These are phyloP conservation scores for Aspergillus olivimuriae DNA, from an alignment of 495 filamentous ascomycete species.

Conservation along the genomic window DNA sequence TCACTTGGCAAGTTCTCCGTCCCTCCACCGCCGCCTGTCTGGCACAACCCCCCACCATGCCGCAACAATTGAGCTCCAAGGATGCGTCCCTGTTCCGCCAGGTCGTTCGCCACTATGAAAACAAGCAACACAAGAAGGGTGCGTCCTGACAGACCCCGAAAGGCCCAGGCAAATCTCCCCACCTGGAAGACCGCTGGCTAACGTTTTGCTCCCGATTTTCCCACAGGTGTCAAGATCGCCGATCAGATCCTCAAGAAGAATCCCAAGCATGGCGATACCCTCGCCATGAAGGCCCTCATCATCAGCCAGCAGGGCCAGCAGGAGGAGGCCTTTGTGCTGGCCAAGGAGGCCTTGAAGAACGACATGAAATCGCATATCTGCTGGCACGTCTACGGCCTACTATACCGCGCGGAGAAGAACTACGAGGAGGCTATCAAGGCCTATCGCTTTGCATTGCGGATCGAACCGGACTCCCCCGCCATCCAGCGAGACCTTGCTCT, in stretches of 20 bases:
- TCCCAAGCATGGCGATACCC: conserved; percentile 94
- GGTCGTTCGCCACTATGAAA: conserved; percentile 91
- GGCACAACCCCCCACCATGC: conserved; percentile 50
- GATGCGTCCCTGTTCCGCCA: conserved; percentile 89
- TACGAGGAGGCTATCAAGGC: conserved; percentile 98
- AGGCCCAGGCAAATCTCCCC: neutral
- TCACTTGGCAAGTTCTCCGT: conserved; percentile 10
- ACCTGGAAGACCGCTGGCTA: conserved; percentile 10
- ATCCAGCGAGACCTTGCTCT: conserved; percentile 92
- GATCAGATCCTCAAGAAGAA: conserved; percentile 91
- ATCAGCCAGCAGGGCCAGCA: conserved; percentile 85
- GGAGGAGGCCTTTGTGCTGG: conserved; percentile 88
- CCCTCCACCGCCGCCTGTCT: conserved; percentile 20
- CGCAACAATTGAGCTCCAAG: conserved; percentile 80
- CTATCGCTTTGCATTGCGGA: conserved; percentile 86
- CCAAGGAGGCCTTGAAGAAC: conserved; percentile 81
- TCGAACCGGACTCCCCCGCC: conserved; percentile 88
- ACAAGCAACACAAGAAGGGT: conserved; percentile 98
- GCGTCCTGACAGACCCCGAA: conserved; percentile 8
- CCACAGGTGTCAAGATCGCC: conserved; percentile 80
- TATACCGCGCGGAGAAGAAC: conserved; percentile 90
- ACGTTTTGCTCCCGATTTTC: conserved; percentile 13
- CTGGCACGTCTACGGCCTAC: conserved; percentile 98
- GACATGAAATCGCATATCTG: conserved; percentile 99
- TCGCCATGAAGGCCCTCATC: conserved; percentile 98